A percentile compares a stretch with the other conserved stretches of the same genome.
These are phyloP conservation scores for Saccharomycopsis sp. DNA, from an alignment of 805 yeast species.

Conservation along the genomic window DNA sequence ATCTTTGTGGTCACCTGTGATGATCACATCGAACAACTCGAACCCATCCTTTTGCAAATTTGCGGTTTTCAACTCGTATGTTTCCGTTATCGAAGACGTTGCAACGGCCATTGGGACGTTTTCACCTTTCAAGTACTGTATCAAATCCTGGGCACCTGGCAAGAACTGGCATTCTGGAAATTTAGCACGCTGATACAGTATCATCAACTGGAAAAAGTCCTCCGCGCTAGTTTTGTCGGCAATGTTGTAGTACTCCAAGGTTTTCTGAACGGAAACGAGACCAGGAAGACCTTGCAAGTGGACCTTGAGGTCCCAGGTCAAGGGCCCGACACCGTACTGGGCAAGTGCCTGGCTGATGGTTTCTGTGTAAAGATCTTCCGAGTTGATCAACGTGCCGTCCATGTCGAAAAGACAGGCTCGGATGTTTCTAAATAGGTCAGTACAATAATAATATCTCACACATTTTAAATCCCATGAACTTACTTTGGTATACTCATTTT, in stretches of 20 bases:
- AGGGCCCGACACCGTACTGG: slow-evolving; percentile 63
- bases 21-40: slow-evolving; percentile 50
- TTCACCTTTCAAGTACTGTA: slow-evolving; percentile 41
- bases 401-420: no score
- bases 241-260: slow-evolving; percentile 60
- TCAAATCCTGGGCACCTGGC: slow-evolving; percentile 77
- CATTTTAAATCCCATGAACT: no score
- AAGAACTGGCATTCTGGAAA: slow-evolving; percentile 64
- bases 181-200: slow-evolving; percentile 37
- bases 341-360: slow-evolving; percentile 60
- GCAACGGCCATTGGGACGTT: slow-evolving; percentile 81
- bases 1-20: slow-evolving; percentile 84
- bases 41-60: slow-evolving; percentile 60
- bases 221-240: slow-evolving; percentile 50
- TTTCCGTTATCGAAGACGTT: slow-evolving; percentile 63
- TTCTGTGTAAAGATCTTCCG: slow-evolving; percentile 86
- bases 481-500: no score
- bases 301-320: slow-evolving; percentile 86
- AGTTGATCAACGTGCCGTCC: slow-evolving; percentile 91
- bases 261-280: slow-evolving; percentile 51
- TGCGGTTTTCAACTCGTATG: slow-evolving; percentile 62
- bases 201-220: slow-evolving; percentile 46
- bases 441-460: no score
- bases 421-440: slow-evolving; percentile 37
- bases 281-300: slow-evolving; percentile 91